Evolutionary conservation across 2,329 filamentous ascomycete genomes (phyloP), one percentile per base, ranked within the genome.

Genomic region (Emmonsia crescens): DNA sequence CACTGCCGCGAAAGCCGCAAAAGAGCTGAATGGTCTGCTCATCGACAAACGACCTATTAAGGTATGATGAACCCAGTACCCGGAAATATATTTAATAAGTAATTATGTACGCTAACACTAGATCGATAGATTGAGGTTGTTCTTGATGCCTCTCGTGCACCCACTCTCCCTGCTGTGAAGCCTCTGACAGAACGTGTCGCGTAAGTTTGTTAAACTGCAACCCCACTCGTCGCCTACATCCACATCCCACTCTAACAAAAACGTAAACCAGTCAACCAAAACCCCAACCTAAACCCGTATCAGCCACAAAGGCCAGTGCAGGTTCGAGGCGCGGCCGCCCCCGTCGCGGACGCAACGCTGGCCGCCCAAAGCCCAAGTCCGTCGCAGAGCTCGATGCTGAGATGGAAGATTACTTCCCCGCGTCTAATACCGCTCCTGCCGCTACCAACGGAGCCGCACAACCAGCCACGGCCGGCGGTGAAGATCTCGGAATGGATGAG

Each of bases 301-400:
- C 85, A 66, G 83, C 83, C 61, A 65, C 68, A 57, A 71, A 70
- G 63, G 66, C 73, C 68, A 67, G 76, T 68, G 68, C 80, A 76
- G 75, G 71, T 60, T 77, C 73, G 56, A 75, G 77, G 56, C 79
- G 78, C 60, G 79, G 78, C 65, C 79, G 76, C 52, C 78, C 78
- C 63, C 79, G 82, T 62, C 79, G 80, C 65, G 79, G 76, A 60
- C 85, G 86, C 68, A 87, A 79, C 70, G 79, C 82, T 66, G 88
- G 69, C 82, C 88, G 67, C 78, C 86, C 71, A 81, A 95, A 85
- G 77, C 78, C 81, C 79, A 97, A 97, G 89, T 96, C 91, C 0
- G 86, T 88, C 1, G 93, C 96, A 74, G 92, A 99, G 79, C 85
- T 99, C 31, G 94, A 99, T 74, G 91, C 90, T 4, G 94, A 99